Evolutionary conservation across 1,139 yeast genomes (phyloP), one percentile per base, ranked within the genome.

Genomic region (Kurtzmaniella natalensis): DNA sequence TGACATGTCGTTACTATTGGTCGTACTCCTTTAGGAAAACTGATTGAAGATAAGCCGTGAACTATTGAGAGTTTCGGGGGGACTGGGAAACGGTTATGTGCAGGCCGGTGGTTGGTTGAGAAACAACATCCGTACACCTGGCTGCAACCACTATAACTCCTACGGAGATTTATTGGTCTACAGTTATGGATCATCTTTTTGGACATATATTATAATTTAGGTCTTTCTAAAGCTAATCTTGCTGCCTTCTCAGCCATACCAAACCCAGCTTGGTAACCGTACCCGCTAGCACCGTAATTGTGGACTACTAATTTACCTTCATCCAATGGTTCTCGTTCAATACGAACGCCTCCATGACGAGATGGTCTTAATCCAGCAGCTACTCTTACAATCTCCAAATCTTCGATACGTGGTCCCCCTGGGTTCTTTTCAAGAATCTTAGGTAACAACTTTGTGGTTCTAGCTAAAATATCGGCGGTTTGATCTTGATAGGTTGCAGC

Each of bases 341-440:
- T 71, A 37, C 88, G 65, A 2, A 67, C 75, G 4, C 89, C 89
- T 10, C 85, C 87, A 31, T 71, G 63, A 53, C 89, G 71, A 30
- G 78, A 65, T 4, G 92, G 92, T 44, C 92, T 68, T 32, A 80
- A 62, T 0, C 88, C 92, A 5, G 85, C 76, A 0, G 73, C 81
- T 23, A 73, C 80, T 35, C 82, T 64, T 4, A 80, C 35, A 27
- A 82, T 61, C 39, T 73, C 32, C 53, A 44, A 40, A 30, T 50
- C 55, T n/a, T 43, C 37, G 24, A 46, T 36, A 18, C 40, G 32
- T 13, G 40, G 22, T 2, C 56, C 58, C 27, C 37, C 28, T 7
- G 45, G 55, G 38, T 33, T 73, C 60, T 57, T 43, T 25, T 55
- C 60, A 35, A 71, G 51, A 30, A 81, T 61, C 41, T 72, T 64